Evolutionary conservation across 2,329 filamentous ascomycete genomes (phyloP).

Genomic region (Trematosphaeria pertusa): DNA sequence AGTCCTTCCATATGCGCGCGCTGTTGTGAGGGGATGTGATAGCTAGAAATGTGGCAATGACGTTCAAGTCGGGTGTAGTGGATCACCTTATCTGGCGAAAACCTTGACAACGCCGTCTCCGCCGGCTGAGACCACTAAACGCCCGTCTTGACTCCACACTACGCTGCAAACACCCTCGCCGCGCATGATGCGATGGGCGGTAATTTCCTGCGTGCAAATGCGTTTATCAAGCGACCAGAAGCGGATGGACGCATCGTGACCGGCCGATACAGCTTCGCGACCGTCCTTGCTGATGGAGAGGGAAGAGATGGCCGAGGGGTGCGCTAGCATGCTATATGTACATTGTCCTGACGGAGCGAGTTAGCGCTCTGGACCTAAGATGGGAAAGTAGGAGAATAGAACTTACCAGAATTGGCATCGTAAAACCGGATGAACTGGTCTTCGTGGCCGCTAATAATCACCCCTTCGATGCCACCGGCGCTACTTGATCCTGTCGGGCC

Average conservation of each 20-base stretch:
- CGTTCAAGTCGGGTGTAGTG: not conserved
- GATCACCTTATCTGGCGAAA: conserved; percentile 56
- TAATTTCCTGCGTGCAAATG: conserved; percentile 93
- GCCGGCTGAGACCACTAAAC: conserved; percentile 92
- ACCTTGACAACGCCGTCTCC: conserved; percentile 97
- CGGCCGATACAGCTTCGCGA: conserved; percentile 91
- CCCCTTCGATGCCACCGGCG: conserved; percentile 78
- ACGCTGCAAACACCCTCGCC: conserved; percentile 94
- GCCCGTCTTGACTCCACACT: conserved; percentile 93
- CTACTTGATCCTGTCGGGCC: conserved; percentile 85
- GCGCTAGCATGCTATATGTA: conserved; percentile 98
- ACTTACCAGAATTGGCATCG: conserved; percentile 96
- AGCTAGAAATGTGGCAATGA: conserved; percentile 10
- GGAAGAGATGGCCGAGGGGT: conserved; percentile 90
- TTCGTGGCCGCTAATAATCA: conserved; percentile 95
- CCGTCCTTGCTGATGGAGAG: conserved; percentile 93
- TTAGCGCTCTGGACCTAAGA: too few species aligned
- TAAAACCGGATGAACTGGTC: conserved; percentile 97
- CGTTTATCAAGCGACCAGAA: conserved; percentile 98
- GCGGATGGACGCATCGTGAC: conserved; percentile 91
- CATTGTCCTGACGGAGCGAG: conserved; percentile 89
- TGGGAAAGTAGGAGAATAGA: too few species aligned
- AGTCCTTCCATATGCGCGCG: conserved; percentile 13
- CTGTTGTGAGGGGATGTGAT: conserved; percentile 18
- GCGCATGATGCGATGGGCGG: conserved; percentile 89